Conservation (phyloP, 176 grass and related monocot genomes). For the Chrysopogon serrulatus region DNA sequence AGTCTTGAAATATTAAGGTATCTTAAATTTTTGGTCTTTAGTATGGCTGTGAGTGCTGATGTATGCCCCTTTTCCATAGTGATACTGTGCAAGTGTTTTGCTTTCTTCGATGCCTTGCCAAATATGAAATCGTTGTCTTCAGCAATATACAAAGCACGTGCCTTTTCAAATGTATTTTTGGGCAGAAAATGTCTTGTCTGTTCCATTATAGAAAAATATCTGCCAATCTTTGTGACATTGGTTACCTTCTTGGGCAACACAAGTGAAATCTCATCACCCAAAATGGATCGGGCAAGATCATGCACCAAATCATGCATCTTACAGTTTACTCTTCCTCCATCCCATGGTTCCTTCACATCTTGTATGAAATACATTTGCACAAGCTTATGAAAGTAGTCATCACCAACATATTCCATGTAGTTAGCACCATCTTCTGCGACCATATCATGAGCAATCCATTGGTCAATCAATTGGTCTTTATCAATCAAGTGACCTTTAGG, state of each 20-base stretch:
- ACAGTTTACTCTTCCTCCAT: neutral
- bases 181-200: neutral
- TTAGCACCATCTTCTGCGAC: neutral
- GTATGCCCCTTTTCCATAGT: neutral
- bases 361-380: constrained; percentile 25
- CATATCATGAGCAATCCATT: constrained; percentile 34
- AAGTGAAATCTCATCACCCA: neutral
- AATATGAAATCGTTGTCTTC: neutral
- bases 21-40: neutral
- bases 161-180: neutral
- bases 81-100: neutral
- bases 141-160: constrained; percentile 8
- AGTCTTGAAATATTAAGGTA: constrained; percentile 12
- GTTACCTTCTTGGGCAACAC: neutral
- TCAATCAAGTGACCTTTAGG: neutral
- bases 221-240: neutral
- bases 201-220: neutral
- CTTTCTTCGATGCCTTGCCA: constrained; percentile 4
- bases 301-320: neutral
- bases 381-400: neutral
- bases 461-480: constrained; percentile 15
- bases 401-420: neutral
- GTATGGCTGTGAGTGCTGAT: neutral
- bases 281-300: constrained; percentile 9
- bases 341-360: neutral